A percentile compares a stretch with the other conserved stretches of the same genome.
These are phyloP conservation scores for Scytalidium lignicola DNA, from an alignment of 2,329 filamentous ascomycete genomes.

Conservation along the genomic window DNA sequence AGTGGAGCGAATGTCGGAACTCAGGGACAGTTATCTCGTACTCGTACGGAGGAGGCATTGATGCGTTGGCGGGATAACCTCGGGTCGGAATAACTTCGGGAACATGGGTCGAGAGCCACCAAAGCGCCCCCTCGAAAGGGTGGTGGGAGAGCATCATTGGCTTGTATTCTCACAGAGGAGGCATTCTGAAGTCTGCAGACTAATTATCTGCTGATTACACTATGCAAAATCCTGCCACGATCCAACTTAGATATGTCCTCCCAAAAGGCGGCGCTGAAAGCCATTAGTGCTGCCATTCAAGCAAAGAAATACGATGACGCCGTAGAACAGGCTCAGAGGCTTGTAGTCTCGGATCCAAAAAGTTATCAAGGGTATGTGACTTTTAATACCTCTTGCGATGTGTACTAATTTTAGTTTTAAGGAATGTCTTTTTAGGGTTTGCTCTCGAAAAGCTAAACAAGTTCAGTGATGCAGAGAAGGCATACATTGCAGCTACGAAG, in stretches of 20 bases:
- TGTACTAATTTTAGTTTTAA: slow-evolving; percentile 27
- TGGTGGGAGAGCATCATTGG: too few species aligned
- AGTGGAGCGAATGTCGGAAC: too few species aligned
- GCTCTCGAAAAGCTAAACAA: slow-evolving; percentile 72
- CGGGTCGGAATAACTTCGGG: neutral
- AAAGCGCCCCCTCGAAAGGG: too few species aligned
- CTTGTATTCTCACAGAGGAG: too few species aligned
- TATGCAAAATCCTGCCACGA: neutral
- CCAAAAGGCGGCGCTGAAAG: slow-evolving; percentile 71
- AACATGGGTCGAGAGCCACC: neutral
- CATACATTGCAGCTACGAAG: slow-evolving; percentile 67
- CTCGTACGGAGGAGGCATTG: too few species aligned
- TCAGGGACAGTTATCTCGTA: too few species aligned
- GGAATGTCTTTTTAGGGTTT: slow-evolving; percentile 82
- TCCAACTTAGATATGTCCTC: slow-evolving; percentile 22
- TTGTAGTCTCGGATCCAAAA: slow-evolving; percentile 67
- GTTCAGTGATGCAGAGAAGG: slow-evolving; percentile 66
- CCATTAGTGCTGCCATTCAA: slow-evolving; percentile 72
- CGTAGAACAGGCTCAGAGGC: slow-evolving; percentile 59
- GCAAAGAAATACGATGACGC: slow-evolving; percentile 75
- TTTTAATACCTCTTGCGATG: neutral
- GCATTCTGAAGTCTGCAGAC: too few species aligned
- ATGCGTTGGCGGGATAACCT: too few species aligned
- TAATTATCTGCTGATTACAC: neutral
- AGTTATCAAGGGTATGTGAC: slow-evolving; percentile 73